phyloP scores from a whole-genome alignment of 495 filamentous ascomycete species.

The Penicillium herquei region DNA sequence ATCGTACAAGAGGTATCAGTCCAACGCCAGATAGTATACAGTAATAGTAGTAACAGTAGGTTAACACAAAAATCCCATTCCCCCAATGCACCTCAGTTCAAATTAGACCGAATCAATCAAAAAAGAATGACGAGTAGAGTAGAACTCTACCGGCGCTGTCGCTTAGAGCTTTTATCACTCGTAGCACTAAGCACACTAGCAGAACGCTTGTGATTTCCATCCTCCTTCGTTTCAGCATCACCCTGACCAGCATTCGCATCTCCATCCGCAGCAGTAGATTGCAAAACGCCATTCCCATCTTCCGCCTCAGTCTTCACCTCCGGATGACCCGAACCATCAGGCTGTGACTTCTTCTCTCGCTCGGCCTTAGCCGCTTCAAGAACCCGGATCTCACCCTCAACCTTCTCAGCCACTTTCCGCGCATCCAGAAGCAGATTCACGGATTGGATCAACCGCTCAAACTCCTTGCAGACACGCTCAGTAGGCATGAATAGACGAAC shows the following conservation, averaged over 20 bases:
- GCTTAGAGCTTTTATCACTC: conserved; percentile 71
- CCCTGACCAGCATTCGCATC: conserved; percentile 7
- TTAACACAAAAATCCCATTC: conserved; percentile 12
- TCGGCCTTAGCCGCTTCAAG: conserved; percentile 64
- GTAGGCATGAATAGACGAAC: conserved; percentile 83
- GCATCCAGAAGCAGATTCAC: conserved; percentile 78
- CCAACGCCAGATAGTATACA: conserved; percentile 10
- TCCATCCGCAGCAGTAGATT: conserved; percentile 17
- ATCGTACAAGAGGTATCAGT: conserved; percentile 39
- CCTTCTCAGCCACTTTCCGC: conserved; percentile 79
- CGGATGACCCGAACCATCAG: conserved; percentile 28
- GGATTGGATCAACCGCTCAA: conserved; percentile 72
- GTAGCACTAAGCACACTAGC: conserved; percentile 68
- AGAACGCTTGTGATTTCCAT: conserved; percentile 62
- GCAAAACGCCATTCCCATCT: conserved; percentile 22
- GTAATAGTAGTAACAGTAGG: conserved; percentile 1
- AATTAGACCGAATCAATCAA: not conserved
- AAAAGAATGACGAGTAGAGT: conserved; percentile 4
- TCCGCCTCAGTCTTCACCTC: conserved; percentile 40
- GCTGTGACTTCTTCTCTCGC: conserved; percentile 44
- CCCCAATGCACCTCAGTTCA: not conserved
- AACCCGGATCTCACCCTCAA: conserved; percentile 78
- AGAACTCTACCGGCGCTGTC: conserved; percentile 60
- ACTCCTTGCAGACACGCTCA: conserved; percentile 70
- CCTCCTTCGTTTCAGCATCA: conserved; percentile 23